Evolutionary conservation across 805 yeast species (phyloP).

Genomic region (Nakazawaea laoshanensis): DNA sequence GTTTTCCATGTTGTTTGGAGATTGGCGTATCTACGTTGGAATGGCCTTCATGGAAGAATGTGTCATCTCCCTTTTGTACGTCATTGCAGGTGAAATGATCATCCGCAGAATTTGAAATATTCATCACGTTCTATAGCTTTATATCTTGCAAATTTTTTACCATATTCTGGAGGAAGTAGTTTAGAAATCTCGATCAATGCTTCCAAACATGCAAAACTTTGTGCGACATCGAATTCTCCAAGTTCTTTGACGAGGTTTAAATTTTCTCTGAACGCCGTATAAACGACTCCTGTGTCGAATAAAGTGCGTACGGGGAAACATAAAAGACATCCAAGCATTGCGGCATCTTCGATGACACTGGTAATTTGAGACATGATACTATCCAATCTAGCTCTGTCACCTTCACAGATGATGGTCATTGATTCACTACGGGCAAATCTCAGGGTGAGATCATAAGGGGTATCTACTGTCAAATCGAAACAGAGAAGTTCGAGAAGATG

Average conservation of each 20-base stretch:
- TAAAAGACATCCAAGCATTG: slow-evolving; percentile 2
- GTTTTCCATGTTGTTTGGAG: slow-evolving; percentile 3
- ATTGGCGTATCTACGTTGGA: slow-evolving; percentile 5
- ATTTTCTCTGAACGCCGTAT: slow-evolving; percentile 1
- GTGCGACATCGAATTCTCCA: neutral
- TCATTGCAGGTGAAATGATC: neutral
- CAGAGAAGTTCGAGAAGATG: slow-evolving; percentile 33
- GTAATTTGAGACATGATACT: slow-evolving; percentile 5
- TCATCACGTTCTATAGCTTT: neutral
- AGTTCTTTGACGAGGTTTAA: neutral
- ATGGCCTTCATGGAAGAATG: slow-evolving; percentile 7
- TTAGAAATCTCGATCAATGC: slow-evolving; percentile 2
- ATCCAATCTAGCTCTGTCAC: slow-evolving; percentile 5
- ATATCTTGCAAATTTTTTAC: slow-evolving; percentile 3
- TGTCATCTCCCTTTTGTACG: neutral
- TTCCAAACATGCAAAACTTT: slow-evolving; percentile 1
- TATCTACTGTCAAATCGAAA: slow-evolving; percentile 36
- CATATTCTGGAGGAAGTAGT: slow-evolving; percentile 3
- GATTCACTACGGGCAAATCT: slow-evolving; percentile 1
- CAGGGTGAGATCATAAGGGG: slow-evolving; percentile 24
- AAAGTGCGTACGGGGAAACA: neutral
- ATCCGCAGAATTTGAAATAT: neutral
- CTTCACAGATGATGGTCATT: slow-evolving; percentile 1
- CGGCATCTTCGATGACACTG: slow-evolving; percentile 5
- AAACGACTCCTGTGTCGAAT: slow-evolving; percentile 1